Percentiles rank a stretch among this genome's conserved stretches.
Evolutionary conservation across 2,329 filamentous ascomycete species (phyloP).

Genomic region (Apiospora marii): DNA sequence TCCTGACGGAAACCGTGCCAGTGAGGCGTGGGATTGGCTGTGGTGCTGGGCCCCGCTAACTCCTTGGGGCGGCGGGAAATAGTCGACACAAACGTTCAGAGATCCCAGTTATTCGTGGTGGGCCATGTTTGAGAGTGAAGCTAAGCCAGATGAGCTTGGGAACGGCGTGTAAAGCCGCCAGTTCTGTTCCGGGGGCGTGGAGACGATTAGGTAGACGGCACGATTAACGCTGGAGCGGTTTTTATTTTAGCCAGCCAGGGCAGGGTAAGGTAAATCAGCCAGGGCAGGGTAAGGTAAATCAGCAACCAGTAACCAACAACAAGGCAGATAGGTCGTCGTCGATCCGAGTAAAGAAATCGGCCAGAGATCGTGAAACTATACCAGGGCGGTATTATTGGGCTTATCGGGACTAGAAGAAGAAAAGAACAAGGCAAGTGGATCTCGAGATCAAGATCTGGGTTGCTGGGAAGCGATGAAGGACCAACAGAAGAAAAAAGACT

Average conservation of each 20-base stretch:
- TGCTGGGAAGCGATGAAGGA: constrained; percentile 5
- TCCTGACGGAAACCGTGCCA: not conserved
- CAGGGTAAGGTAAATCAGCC: too few relatives aligned
- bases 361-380: constrained; percentile 3
- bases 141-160: constrained; percentile 12
- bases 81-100: not conserved
- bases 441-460: not conserved
- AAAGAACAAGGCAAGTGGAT: constrained; percentile 11
- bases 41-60: constrained; percentile 5
- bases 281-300: not conserved
- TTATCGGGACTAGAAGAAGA: constrained; percentile 5
- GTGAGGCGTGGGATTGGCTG: constrained; percentile 21
- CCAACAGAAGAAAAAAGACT: constrained; percentile 4
- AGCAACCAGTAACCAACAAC: not conserved
- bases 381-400: not conserved
- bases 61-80: not conserved
- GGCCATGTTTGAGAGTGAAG: constrained; percentile 23
- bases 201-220: not conserved
- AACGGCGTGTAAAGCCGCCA: constrained; percentile 18
- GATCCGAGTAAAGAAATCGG: not conserved
- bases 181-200: not conserved
- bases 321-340: not conserved
- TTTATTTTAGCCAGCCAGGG: not conserved
- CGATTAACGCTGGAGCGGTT: not conserved
- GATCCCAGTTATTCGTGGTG: constrained; percentile 14